phyloP scores from a whole-genome alignment of 2,329 filamentous ascomycete genomes.

The Penicillium occitanis region DNA sequence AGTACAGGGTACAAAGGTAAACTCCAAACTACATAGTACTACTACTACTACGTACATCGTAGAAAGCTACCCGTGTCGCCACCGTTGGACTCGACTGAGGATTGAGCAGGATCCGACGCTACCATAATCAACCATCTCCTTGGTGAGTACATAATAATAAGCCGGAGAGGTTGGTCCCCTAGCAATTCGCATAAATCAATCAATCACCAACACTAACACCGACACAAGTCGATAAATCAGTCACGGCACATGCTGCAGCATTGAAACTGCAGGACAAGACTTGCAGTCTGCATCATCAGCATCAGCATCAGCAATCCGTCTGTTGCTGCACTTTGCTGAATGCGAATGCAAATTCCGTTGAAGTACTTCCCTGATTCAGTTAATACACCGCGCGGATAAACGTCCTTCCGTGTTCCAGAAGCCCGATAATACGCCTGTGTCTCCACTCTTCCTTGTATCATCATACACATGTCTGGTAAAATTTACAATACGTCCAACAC shows the following conservation, averaged over 20 bases:
- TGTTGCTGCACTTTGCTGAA: neutral
- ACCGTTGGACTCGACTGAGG: neutral
- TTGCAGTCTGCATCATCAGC: neutral
- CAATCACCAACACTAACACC: neutral
- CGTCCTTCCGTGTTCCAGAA: neutral
- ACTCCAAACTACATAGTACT: neutral
- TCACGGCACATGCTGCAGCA: neutral
- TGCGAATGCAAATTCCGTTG: neutral
- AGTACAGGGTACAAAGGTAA: neutral
- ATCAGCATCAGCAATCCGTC: neutral
- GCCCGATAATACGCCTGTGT: neutral
- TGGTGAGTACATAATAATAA: no score
- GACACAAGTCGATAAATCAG: neutral
- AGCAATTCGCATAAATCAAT: neutral
- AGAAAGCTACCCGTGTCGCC: neutral
- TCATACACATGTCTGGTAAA: neutral
- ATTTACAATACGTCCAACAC: neutral
- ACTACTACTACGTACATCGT: no score
- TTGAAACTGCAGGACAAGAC: neutral
- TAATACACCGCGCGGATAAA: constrained; percentile 12
- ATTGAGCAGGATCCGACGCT: neutral
- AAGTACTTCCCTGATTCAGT: constrained; percentile 20
- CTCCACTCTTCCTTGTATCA: neutral
- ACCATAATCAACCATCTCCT: neutral
- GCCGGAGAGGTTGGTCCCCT: neutral